phyloP scores from a whole-genome alignment of 2,329 filamentous ascomycete species.

The Sporothrix dimorphospora region DNA sequence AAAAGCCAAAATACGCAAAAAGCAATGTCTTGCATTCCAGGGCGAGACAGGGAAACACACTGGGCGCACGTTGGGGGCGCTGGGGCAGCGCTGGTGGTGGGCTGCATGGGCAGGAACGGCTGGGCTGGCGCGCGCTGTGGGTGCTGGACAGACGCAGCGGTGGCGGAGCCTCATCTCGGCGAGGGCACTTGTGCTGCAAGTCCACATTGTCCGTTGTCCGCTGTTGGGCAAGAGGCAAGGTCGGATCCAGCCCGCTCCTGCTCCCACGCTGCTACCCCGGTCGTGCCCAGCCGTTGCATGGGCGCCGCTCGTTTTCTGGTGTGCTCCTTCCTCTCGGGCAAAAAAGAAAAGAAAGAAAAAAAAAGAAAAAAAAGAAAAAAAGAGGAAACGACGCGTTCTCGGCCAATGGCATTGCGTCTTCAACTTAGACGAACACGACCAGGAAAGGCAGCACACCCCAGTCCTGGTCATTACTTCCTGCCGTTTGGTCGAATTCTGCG shows the following conservation, averaged over 20 bases:
- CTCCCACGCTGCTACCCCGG: constrained; percentile 14
- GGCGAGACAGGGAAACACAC: constrained; percentile 24
- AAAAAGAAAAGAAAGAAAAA: background rate
- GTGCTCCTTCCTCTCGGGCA: background rate
- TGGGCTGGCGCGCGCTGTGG: background rate
- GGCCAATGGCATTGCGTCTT: constrained; percentile 20
- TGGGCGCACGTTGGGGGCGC: background rate
- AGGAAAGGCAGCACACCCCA: constrained; percentile 8
- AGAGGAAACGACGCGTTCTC: constrained; percentile 26
- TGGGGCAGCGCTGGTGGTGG: background rate
- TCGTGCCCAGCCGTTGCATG: constrained; percentile 8
- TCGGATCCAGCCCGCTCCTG: constrained; percentile 2
- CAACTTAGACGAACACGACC: constrained; percentile 23
- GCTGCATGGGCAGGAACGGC: background rate
- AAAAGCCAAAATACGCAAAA: background rate
- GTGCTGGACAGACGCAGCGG: background rate
- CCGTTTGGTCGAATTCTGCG: background rate
- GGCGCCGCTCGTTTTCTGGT: background rate
- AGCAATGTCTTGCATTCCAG: constrained; percentile 25
- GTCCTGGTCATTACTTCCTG: constrained; percentile 8
- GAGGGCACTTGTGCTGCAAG: background rate
- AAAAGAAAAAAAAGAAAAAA: constrained; percentile 7
- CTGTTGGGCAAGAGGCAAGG: background rate
- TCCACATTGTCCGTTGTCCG: background rate
- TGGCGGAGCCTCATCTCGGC: constrained; percentile 2